A percentile compares a stretch with the other conserved stretches of the same genome.
Evolutionary conservation across 2,329 filamentous ascomycete species (phyloP).

Genomic region (Apiospora malaysiana): DNA sequence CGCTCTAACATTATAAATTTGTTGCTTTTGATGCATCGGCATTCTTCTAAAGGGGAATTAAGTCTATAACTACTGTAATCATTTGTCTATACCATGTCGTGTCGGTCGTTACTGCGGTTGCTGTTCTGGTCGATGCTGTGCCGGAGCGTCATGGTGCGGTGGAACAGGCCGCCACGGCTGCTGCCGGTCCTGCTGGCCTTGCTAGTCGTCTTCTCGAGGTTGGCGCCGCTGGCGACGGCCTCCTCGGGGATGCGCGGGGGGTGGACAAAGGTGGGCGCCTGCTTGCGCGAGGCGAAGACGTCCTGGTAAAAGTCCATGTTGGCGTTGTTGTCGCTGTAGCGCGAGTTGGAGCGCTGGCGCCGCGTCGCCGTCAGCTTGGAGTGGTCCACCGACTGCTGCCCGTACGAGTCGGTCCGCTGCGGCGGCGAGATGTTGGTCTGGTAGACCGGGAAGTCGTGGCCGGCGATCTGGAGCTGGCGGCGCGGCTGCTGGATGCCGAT

Average conservation of each 20-base stretch:
- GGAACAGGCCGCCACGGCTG: conserved; percentile 10
- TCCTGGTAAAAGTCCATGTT: conserved; percentile 49
- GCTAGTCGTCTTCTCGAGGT: conserved; percentile 26
- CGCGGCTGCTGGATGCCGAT: conserved; percentile 85
- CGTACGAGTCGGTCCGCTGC: conserved; percentile 31
- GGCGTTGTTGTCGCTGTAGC: conserved; percentile 29
- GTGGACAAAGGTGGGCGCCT: conserved; percentile 27
- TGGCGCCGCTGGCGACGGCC: conserved; percentile 36
- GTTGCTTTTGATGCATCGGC: no score
- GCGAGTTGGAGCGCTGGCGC: conserved; percentile 34
- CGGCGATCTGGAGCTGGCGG: conserved; percentile 73
- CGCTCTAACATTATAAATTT: no score
- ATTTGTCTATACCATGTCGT: conserved; percentile 13
- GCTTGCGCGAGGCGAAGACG: conserved; percentile 49
- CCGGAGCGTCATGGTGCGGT: conserved; percentile 17
- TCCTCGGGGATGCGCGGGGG: conserved; percentile 34
- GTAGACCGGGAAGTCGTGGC: conserved; percentile 69
- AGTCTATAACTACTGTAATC: not conserved
- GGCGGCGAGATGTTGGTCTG: conserved; percentile 45
- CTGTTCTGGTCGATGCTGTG: conserved; percentile 14
- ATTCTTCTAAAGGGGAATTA: not conserved
- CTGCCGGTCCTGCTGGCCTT: conserved; percentile 10
- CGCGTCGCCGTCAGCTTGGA: conserved; percentile 35
- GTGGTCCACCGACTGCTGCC: conserved; percentile 31
- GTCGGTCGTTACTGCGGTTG: conserved; percentile 1